Conservation (phyloP, 371 early-diverging fungal genomes). For the Apophysomyces variabilis region DNA sequence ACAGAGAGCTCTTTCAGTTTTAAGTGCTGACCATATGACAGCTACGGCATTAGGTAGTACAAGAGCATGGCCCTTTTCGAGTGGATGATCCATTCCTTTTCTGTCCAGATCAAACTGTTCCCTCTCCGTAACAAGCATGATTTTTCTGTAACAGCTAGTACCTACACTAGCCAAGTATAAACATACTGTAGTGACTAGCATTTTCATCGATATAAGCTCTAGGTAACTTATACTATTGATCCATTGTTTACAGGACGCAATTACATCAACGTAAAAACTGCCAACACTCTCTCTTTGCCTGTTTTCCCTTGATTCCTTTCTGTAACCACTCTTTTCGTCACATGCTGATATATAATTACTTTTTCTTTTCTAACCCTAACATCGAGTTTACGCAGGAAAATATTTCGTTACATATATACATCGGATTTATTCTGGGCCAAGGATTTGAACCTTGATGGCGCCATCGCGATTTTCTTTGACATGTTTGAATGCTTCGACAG, state of each 20-base stretch:
- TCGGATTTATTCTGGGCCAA: neutral
- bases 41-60: neutral
- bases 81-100: neutral
- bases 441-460: conserved; percentile 56
- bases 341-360: neutral
- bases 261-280: too few relatives aligned
- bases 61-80: neutral
- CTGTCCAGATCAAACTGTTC: too few relatives aligned
- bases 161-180: too few relatives aligned
- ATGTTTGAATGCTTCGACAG: conserved; percentile 54
- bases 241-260: too few relatives aligned
- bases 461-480: conserved; percentile 50
- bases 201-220: too few relatives aligned
- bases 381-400: too few relatives aligned
- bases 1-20: too few relatives aligned
- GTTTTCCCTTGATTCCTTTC: neutral
- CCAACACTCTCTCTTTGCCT: neutral
- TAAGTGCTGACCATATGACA: neutral
- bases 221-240: too few relatives aligned
- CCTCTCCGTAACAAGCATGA: too few relatives aligned
- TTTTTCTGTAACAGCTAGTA: too few relatives aligned
- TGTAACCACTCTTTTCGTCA: too few relatives aligned
- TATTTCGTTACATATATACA: neutral
- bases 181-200: too few relatives aligned
- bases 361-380: neutral